Evolutionary conservation across 2,329 filamentous ascomycete genomes (phyloP).

Genomic region (Penicillium sp.): DNA sequence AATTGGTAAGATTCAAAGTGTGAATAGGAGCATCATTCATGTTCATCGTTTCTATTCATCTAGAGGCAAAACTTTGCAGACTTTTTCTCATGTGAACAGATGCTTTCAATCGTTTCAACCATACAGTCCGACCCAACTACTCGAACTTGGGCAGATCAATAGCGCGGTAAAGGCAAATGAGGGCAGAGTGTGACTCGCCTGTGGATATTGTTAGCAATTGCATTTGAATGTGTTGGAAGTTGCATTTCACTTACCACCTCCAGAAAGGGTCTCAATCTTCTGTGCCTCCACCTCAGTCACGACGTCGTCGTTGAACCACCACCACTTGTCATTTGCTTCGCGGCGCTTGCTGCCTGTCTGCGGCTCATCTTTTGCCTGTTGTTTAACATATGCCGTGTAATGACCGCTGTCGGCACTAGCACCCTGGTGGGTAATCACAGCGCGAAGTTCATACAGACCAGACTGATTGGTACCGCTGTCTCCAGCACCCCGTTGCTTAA

Average conservation of each 20-base stretch:
- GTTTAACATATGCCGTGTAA: constrained; percentile 98
- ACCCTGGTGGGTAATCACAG: constrained; percentile 93
- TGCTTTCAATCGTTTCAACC: background rate
- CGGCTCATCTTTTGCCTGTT: constrained; percentile 67
- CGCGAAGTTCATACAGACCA: constrained; percentile 90
- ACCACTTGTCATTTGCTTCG: constrained; percentile 89
- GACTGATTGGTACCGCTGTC: constrained; percentile 89
- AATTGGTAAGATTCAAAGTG: background rate
- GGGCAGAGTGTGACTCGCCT: constrained; percentile 53
- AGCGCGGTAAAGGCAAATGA: constrained; percentile 52
- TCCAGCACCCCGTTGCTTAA: constrained; percentile 69
- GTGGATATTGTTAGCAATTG: constrained; percentile 17
- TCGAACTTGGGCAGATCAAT: constrained; percentile 49
- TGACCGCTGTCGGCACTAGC: constrained; percentile 96
- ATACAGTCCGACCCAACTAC: constrained; percentile 12
- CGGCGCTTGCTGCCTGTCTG: constrained; percentile 64
- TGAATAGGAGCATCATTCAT: constrained; percentile 17
- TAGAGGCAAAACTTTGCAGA: constrained; percentile 14
- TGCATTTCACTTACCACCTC: constrained; percentile 64
- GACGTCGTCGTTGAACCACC: constrained; percentile 99
- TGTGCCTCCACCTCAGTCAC: constrained; percentile 88
- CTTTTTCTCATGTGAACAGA: constrained; percentile 4
- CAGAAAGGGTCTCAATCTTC: constrained; percentile 85
- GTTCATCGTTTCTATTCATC: constrained; percentile 29
- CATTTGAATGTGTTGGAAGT: constrained; percentile 6